Percentiles rank a stretch among this genome's conserved stretches.
These are phyloP conservation scores for Citrus australasica DNA, from an alignment of 345 rosid genomes.

Conservation along the genomic window DNA sequence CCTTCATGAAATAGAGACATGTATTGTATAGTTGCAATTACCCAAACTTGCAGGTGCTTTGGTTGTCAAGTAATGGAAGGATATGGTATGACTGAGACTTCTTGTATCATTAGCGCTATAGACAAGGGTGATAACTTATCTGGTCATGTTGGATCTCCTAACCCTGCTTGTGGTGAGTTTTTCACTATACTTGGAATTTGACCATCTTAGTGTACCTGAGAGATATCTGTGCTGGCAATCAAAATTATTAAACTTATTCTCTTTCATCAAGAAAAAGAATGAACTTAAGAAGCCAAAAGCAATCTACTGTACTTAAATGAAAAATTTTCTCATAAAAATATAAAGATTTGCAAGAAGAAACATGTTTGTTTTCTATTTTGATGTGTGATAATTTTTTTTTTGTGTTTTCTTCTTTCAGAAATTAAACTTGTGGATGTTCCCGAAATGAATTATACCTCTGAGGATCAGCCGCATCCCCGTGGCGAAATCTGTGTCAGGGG, in stretches of 20 bases:
- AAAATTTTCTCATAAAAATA: not conserved
- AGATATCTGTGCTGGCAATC: not conserved
- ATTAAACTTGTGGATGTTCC: slow-evolving; percentile 88
- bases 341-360: not conserved
- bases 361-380: not conserved
- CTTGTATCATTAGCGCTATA: slow-evolving; percentile 58
- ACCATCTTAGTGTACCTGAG: not conserved
- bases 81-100: slow-evolving; percentile 94
- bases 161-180: slow-evolving; percentile 70
- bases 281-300: not conserved
- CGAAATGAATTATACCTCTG: slow-evolving; percentile 90
- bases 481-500: slow-evolving; percentile 96
- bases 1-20: too few relatives aligned
- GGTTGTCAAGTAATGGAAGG: slow-evolving; percentile 82
- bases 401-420: slow-evolving; percentile 44
- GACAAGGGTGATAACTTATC: slow-evolving; percentile 63
- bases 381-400: not conserved
- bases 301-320: not conserved
- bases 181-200: not conserved
- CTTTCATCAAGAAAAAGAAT: not conserved
- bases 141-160: slow-evolving; percentile 94
- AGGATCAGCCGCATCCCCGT: slow-evolving; percentile 87
- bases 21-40: not conserved
- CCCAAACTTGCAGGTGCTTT: slow-evolving; percentile 63
- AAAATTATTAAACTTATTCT: not conserved